Base-by-base conservation (phyloP, 441 rosid genomes). In the Gossypium davidsonii region DNA sequence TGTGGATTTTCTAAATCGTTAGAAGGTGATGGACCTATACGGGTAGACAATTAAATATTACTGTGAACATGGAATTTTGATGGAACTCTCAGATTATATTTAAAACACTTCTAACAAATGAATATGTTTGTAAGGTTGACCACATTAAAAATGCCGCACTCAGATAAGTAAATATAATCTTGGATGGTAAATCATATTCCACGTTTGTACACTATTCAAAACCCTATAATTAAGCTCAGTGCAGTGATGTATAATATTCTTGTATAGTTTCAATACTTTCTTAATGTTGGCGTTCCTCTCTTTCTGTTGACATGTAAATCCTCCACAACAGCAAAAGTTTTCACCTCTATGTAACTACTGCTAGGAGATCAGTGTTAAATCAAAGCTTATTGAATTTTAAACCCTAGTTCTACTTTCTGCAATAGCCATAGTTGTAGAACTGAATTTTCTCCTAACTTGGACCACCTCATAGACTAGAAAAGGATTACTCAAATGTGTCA, bases 221-320 rank as follows among this genome's bases (percentile, higher is more conserved):
- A 61, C 46, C 6, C 3, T 34, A 62, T 34, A 62, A 17, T 59
- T 59, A 59, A 26, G 64, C 64, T 59, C 4, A 34, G 48, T 34
- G 10, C 9, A 62, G 26, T 58, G 63, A 34, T 42, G 48, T 42
- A 8, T 34, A n/a, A n/a, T 21, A 34, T 34, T 8, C 34, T 21
- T 64, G 17, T 64, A 44, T 42, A 11, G 10, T 20, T 20, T 64
- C 52, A 59, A 42, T 64, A 20, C 15, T 10, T 4, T 42, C 53
- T 65, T 44, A 65, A 12, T 55, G 59, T 55, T 55, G 55, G 20
- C 48, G 55, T 65, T 12, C 70, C 53, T 65, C 69, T 15, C 55
- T n/a, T 28, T 31, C 48, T 65, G 55, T 65, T 44, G 37, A 65
- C 55, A 21, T 65, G 70, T 51, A 44, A 44, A 11, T 42, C 69